A percentile compares a stretch with the other conserved stretches of the same genome.
Evolutionary conservation across 768 basidiomycete species (phyloP).

Genomic region (Phallus indusiatus): DNA sequence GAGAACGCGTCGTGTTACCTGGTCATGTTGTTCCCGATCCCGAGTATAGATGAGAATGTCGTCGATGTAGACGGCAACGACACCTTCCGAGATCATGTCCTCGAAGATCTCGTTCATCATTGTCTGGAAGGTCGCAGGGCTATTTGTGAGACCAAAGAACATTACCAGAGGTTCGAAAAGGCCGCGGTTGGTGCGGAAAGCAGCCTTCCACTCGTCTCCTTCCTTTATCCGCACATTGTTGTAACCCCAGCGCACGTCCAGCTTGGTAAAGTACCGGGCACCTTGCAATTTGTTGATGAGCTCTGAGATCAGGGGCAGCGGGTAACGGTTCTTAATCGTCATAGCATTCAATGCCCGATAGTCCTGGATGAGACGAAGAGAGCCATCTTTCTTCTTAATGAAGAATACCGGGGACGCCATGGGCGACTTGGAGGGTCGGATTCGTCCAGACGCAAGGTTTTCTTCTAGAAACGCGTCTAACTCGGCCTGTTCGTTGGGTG

Average conservation of each 20-base stretch:
- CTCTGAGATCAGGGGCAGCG: slow-evolving; percentile 17
- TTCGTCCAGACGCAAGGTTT: background rate
- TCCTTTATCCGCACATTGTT: slow-evolving; percentile 16
- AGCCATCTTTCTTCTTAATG: slow-evolving; percentile 28
- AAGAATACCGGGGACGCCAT: slow-evolving; percentile 22
- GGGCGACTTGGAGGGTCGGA: slow-evolving; percentile 10
- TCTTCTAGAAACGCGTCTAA: background rate
- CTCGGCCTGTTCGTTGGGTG: background rate
- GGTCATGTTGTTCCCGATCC: slow-evolving; percentile 9
- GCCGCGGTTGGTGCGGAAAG: slow-evolving; percentile 20
- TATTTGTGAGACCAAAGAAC: slow-evolving; percentile 20
- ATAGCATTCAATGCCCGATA: slow-evolving; percentile 19
- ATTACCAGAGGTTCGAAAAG: slow-evolving; percentile 21
- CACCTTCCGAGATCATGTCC: slow-evolving; percentile 22
- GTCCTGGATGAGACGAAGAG: slow-evolving; percentile 23
- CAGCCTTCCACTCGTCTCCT: slow-evolving; percentile 24
- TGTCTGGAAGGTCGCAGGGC: slow-evolving; percentile 18
- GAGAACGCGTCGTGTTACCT: background rate
- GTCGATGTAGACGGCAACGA: slow-evolving; percentile 37
- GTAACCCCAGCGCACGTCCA: slow-evolving; percentile 24
- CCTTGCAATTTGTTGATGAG: slow-evolving; percentile 21
- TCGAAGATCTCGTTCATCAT: slow-evolving; percentile 19
- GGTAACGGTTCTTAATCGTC: slow-evolving; percentile 21
- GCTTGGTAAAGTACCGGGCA: slow-evolving; percentile 18
- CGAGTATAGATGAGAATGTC: slow-evolving; percentile 28